Percentiles rank a stretch among this genome's conserved stretches.
These are phyloP conservation scores for Prinsepia uniflora DNA, from an alignment of 306 rosid genomes.

Conservation along the genomic window DNA sequence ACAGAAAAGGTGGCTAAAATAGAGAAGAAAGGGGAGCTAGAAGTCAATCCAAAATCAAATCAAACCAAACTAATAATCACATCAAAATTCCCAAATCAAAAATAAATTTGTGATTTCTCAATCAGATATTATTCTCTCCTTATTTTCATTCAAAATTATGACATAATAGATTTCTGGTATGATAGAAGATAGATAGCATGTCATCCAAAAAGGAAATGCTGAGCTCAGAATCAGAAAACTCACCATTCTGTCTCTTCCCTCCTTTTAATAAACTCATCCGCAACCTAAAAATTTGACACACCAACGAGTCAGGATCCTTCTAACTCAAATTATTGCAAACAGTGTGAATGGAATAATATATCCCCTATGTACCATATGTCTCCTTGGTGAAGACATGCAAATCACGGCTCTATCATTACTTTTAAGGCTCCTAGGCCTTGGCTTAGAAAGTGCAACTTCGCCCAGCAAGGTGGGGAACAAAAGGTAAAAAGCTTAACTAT, in stretches of 20 bases:
- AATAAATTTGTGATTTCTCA: neutral
- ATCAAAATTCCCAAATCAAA: neutral
- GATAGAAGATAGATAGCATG: neutral
- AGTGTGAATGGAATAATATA: neutral
- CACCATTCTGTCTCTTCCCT: constrained; percentile 93
- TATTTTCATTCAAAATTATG: neutral
- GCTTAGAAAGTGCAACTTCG: neutral
- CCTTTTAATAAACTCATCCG: constrained; percentile 85
- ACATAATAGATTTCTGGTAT: neutral
- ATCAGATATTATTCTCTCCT: neutral
- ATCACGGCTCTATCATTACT: neutral
- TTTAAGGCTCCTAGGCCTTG: neutral
- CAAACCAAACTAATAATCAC: neutral
- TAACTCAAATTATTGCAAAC: neutral
- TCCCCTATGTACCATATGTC: neutral
- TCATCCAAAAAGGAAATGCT: neutral
- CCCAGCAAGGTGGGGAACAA: neutral
- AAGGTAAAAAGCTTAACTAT: neutral
- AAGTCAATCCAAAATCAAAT: neutral
- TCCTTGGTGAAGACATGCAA: no score
- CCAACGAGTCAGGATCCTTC: constrained; percentile 18
- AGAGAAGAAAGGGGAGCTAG: neutral
- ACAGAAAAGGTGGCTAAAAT: neutral
- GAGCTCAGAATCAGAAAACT: constrained; percentile 22
- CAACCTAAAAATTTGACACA: constrained; percentile 55